These are phyloP conservation scores for Camellia lanceoleosa DNA, from an alignment of 148 eudicot genomes.

Conservation along the genomic window DNA sequence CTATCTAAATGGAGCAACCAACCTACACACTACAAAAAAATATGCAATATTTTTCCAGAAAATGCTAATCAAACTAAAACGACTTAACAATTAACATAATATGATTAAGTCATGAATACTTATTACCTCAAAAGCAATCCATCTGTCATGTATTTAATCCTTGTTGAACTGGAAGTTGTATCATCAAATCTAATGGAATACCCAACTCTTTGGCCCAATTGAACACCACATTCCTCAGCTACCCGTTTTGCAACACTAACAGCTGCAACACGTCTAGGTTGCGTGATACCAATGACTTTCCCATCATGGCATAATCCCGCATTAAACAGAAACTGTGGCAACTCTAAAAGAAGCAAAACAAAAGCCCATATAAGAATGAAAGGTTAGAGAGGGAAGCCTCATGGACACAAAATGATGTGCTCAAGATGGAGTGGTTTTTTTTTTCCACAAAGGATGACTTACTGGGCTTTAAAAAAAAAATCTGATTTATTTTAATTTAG, in stretches of 20 bases:
- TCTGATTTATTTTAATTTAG: too few species aligned
- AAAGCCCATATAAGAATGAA: neutral
- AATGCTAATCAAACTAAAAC: neutral
- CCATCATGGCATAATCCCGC: constrained; percentile 77
- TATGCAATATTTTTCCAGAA: neutral
- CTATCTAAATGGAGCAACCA: neutral
- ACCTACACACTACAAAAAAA: neutral
- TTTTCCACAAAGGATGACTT: too few species aligned
- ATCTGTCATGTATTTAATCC: constrained; percentile 97
- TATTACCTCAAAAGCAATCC: constrained; percentile 81
- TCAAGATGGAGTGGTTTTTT: too few species aligned
- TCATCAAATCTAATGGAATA: constrained; percentile 44
- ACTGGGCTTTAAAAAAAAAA: too few species aligned
- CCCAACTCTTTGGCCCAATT: constrained; percentile 82
- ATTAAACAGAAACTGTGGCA: constrained; percentile 32
- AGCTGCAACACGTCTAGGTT: constrained; percentile 98
- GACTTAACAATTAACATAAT: neutral
- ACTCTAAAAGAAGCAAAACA: constrained; percentile 8
- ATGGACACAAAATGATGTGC: too few species aligned
- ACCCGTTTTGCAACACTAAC: constrained; percentile 92
- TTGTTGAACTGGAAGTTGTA: too few species aligned
- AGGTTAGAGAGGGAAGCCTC: neutral
- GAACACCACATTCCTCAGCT: constrained; percentile 87
- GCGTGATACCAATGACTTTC: constrained; percentile 79
- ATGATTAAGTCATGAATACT: neutral